A percentile compares a stretch with the other conserved stretches of the same genome.
phyloP scores from a whole-genome alignment of 768 basidiomycete genomes.

The Tephrocybe sp. region DNA sequence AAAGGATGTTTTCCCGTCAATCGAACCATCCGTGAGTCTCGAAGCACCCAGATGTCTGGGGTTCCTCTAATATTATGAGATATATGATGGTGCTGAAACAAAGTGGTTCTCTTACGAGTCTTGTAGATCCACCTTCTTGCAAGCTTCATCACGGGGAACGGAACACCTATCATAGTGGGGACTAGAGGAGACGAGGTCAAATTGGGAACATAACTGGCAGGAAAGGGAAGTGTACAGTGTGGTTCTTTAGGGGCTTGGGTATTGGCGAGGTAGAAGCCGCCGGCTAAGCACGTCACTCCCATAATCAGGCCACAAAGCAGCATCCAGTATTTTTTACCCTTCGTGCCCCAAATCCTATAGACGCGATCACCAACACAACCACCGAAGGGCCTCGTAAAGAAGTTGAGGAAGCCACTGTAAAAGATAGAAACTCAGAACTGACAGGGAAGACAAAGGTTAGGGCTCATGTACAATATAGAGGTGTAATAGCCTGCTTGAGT shows the following conservation, averaged over 20 bases:
- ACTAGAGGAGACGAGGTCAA: constrained; percentile 20
- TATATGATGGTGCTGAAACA: not conserved
- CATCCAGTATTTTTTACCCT: constrained; percentile 50
- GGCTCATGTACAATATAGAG: constrained; percentile 24
- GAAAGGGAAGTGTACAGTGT: constrained; percentile 28
- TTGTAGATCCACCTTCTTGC: constrained; percentile 4
- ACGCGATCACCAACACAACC: constrained; percentile 47
- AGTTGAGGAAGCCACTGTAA: constrained; percentile 48
- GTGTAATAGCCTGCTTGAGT: constrained; percentile 52
- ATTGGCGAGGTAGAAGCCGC: constrained; percentile 41
- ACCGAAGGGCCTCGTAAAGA: constrained; percentile 49
- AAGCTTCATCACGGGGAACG: constrained; percentile 6
- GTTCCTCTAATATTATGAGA: constrained; percentile 12
- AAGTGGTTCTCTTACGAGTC: not conserved
- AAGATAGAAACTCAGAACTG: not conserved
- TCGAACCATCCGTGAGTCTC: constrained; percentile 41
- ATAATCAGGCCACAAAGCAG: constrained; percentile 42
- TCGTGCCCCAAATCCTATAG: constrained; percentile 41
- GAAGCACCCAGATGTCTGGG: constrained; percentile 28
- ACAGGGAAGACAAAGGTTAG: not conserved
- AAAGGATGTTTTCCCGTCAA: constrained; percentile 64
- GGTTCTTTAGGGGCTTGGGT: constrained; percentile 23
- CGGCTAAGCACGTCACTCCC: constrained; percentile 42
- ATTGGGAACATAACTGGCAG: not conserved
- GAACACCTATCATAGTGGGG: constrained; percentile 34